Evolutionary conservation across 805 yeast species (phyloP).

Genomic region (Hanseniaspora thailandica): DNA sequence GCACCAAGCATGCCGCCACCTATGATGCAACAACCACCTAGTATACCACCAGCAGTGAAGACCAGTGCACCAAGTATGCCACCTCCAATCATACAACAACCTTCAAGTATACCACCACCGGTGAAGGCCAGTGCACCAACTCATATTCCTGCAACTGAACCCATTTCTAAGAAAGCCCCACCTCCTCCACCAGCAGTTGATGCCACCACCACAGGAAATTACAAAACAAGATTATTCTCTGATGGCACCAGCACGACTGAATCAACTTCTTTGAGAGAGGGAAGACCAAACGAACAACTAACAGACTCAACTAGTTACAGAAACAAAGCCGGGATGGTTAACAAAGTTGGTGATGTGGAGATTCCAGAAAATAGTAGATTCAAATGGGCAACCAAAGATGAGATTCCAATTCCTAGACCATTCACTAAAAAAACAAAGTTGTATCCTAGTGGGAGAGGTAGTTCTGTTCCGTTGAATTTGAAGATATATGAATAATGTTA

Average conservation of each 20-base stretch:
- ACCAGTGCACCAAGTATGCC: slow-evolving; percentile 17
- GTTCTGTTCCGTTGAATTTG: slow-evolving; percentile 75
- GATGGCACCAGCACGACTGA: slow-evolving; percentile 24
- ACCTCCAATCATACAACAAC: slow-evolving; percentile 17
- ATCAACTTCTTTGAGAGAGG: slow-evolving; percentile 20
- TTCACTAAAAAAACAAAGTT: slow-evolving; percentile 61
- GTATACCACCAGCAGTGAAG: slow-evolving; percentile 13
- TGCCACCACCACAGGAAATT: slow-evolving; percentile 18
- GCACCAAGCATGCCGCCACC: slow-evolving; percentile 11
- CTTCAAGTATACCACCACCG: slow-evolving; percentile 19
- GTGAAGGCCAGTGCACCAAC: slow-evolving; percentile 20
- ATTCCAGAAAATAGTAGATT: slow-evolving; percentile 59
- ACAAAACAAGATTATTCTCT: slow-evolving; percentile 26
- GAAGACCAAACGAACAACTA: slow-evolving; percentile 19
- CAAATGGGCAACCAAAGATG: slow-evolving; percentile 51
- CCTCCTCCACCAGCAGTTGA: slow-evolving; percentile 28
- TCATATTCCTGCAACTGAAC: slow-evolving; percentile 22
- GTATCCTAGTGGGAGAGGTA: slow-evolving; percentile 92
- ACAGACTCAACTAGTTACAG: slow-evolving; percentile 19
- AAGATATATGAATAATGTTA: slow-evolving; percentile 23
- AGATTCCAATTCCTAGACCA: slow-evolving; percentile 79
- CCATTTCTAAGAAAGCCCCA: slow-evolving; percentile 20
- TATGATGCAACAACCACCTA: slow-evolving; percentile 4
- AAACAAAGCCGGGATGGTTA: slow-evolving; percentile 23
- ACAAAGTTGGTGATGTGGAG: slow-evolving; percentile 29